Evolutionary conservation across 2,329 filamentous ascomycete genomes (phyloP).

Genomic region (Claviceps sp.): DNA sequence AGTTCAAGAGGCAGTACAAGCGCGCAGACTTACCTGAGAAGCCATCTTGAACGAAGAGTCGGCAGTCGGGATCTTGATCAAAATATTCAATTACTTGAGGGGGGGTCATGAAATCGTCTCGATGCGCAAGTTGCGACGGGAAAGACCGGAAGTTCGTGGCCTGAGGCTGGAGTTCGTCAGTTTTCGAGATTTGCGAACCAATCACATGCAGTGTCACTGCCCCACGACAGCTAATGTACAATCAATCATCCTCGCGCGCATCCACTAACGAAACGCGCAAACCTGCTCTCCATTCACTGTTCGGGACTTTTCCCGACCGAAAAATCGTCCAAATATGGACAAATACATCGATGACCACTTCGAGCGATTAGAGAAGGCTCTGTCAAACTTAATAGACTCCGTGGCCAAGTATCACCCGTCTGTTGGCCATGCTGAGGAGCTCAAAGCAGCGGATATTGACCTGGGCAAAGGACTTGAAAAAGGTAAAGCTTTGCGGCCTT

Average conservation of each 20-base stretch:
- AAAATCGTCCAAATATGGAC: constrained; percentile 36
- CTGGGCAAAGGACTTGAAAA: constrained; percentile 53
- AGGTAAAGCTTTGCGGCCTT: constrained; percentile 28
- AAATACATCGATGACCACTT: constrained; percentile 48
- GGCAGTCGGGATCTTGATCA: constrained; percentile 17
- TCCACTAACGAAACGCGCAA: neutral
- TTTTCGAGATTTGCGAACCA: constrained; percentile 3
- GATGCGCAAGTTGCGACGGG: constrained; percentile 22
- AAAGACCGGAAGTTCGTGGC: constrained; percentile 20
- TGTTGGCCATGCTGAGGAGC: constrained; percentile 49
- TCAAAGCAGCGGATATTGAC: constrained; percentile 56
- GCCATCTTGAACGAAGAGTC: constrained; percentile 24
- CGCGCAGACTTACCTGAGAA: constrained; percentile 21
- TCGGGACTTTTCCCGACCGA: neutral
- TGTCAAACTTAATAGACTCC: constrained; percentile 61
- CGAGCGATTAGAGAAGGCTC: constrained; percentile 51
- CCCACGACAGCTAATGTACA: constrained; percentile 9
- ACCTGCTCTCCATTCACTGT: neutral
- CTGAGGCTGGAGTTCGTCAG: constrained; percentile 12
- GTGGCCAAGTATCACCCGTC: constrained; percentile 74
- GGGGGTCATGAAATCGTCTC: constrained; percentile 5
- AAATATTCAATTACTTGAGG: constrained; percentile 24
- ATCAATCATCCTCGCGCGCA: neutral
- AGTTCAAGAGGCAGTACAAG: neutral
- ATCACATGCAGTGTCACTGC: constrained; percentile 6